phyloP scores from a whole-genome alignment of 306 rosid genomes.

The Rosa chinensis region DNA sequence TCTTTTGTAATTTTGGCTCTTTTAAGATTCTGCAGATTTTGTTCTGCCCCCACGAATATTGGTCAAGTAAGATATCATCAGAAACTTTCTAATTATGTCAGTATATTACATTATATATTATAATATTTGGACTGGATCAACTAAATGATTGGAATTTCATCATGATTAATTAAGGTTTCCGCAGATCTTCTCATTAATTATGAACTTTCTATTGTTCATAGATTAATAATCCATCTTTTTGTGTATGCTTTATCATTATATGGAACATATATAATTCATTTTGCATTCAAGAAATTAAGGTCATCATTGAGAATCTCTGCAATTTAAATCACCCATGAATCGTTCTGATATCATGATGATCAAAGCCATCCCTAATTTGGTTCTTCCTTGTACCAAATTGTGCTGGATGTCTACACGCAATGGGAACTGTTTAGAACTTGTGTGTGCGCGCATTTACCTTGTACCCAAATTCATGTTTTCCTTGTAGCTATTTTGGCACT shows the following conservation, averaged over 20 bases:
- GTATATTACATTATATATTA: background rate
- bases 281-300: background rate
- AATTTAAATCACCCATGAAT: background rate
- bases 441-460: constrained; percentile 25
- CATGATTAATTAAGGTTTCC: constrained; percentile 36
- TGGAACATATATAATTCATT: background rate
- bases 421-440: constrained; percentile 27
- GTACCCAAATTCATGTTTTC: constrained; percentile 43
- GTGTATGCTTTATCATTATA: background rate
- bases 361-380: constrained; percentile 25
- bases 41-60: constrained; percentile 37
- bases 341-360: background rate
- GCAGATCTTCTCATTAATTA: constrained; percentile 27
- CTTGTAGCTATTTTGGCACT: background rate
- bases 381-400: constrained; percentile 11
- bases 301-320: background rate
- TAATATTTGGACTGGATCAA: constrained; percentile 22
- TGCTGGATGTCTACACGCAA: constrained; percentile 24
- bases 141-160: constrained; percentile 34
- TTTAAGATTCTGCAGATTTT: constrained; percentile 48
- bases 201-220: constrained; percentile 17
- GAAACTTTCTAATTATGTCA: background rate
- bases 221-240: constrained; percentile 30
- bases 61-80: constrained; percentile 38
- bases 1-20: constrained; percentile 31